Percentiles rank a stretch among this genome's conserved stretches.
These are phyloP conservation scores for Lupinus albus DNA, from an alignment of 306 rosid species.

Conservation along the genomic window DNA sequence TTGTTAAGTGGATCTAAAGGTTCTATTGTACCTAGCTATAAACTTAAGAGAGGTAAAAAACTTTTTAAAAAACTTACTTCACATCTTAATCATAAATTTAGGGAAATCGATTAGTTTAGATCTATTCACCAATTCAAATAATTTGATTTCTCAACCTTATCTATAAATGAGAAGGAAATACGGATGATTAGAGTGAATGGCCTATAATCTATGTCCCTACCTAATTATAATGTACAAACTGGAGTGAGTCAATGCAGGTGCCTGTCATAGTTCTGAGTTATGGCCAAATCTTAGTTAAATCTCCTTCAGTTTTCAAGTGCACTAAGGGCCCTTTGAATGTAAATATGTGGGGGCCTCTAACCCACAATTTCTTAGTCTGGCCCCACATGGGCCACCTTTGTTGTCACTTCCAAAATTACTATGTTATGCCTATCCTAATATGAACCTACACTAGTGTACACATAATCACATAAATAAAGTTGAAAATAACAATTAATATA, in stretches of 20 bases:
- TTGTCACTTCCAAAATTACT: not conserved
- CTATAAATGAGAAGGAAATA: not conserved
- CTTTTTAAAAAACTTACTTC: no score
- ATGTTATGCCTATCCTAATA: not conserved
- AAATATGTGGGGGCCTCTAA: not conserved
- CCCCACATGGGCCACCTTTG: not conserved
- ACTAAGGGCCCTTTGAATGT: not conserved
- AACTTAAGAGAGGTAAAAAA: no score
- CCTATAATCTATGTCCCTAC: not conserved
- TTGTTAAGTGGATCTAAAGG: not conserved
- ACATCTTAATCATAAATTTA: no score
- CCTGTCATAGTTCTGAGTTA: not conserved
- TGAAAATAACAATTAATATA: no score
- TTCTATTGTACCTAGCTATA: constrained; percentile 1
- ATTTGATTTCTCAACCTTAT: no score
- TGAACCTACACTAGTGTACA: not conserved
- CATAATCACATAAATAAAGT: not conserved
- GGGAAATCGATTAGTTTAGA: no score
- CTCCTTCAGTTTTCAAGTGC: not conserved
- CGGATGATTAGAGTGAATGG: not conserved
- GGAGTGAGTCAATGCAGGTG: constrained; percentile 3
- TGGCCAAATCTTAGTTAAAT: not conserved
- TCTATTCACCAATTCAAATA: no score
- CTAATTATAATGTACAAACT: no score
- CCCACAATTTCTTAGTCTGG: not conserved